These are phyloP conservation scores for Yamadazyma oceani DNA, from an alignment of 1,139 yeast species.

Conservation along the genomic window DNA sequence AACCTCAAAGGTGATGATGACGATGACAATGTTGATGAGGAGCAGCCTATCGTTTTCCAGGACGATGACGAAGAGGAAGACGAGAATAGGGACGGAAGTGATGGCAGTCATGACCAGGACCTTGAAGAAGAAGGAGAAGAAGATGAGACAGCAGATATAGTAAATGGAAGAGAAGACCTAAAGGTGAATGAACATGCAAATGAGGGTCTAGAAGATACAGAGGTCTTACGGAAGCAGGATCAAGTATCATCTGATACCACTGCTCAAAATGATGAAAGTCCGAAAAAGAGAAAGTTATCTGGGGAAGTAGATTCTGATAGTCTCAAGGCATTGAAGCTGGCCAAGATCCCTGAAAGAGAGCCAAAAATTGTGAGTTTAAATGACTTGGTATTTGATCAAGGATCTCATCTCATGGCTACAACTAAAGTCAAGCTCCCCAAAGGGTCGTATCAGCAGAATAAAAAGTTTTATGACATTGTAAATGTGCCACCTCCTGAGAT, in stretches of 20 bases:
- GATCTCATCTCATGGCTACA: slow-evolving; percentile 65
- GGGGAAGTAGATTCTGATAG: slow-evolving; percentile 6
- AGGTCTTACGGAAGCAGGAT: slow-evolving; percentile 15
- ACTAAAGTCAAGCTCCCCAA: slow-evolving; percentile 73
- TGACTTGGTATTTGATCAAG: slow-evolving; percentile 66
- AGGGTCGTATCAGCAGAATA: slow-evolving; percentile 78
- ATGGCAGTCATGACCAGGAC: slow-evolving; percentile 16
- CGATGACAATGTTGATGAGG: slow-evolving; percentile 23
- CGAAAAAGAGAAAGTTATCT: slow-evolving; percentile 21
- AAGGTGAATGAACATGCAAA: slow-evolving; percentile 6
- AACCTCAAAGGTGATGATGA: slow-evolving; percentile 27
- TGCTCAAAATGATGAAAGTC: slow-evolving; percentile 17
- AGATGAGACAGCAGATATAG: slow-evolving; percentile 18
- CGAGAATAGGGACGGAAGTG: slow-evolving; percentile 16
- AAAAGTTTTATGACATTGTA: slow-evolving; percentile 78
- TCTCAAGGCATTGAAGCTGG: slow-evolving; percentile 11
- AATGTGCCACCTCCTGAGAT: slow-evolving; percentile 80
- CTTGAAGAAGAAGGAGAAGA: slow-evolving; percentile 19
- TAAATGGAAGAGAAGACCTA: slow-evolving; percentile 12
- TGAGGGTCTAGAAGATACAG: slow-evolving; percentile 6
- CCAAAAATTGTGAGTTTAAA: slow-evolving; percentile 68
- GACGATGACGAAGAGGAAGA: slow-evolving; percentile 29
- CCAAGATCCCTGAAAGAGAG: slow-evolving; percentile 20
- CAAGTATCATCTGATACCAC: not conserved
- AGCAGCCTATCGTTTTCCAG: slow-evolving; percentile 23